These are phyloP conservation scores for Trichosanthes cucumerina DNA, from an alignment of 306 rosid genomes.

Conservation along the genomic window DNA sequence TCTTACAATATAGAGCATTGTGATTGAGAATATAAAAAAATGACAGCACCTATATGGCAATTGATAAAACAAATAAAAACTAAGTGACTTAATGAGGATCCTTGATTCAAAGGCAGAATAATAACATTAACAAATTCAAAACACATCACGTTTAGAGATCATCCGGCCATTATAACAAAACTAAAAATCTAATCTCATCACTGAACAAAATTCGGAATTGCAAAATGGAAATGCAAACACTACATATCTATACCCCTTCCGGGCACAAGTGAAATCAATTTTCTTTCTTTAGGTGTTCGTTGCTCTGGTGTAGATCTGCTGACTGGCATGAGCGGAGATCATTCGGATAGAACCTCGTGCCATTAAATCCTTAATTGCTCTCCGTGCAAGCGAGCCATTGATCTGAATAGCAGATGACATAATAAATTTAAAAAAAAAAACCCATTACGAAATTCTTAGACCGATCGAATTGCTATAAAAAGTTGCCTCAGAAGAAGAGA, in stretches of 20 bases:
- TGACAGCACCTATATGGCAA: too few species aligned
- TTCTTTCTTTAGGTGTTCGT: not conserved
- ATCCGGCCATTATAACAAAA: not conserved
- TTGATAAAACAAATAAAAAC: too few species aligned
- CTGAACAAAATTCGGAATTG: not conserved
- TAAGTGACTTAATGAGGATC: not conserved
- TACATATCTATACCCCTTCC: not conserved
- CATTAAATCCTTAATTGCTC: conserved; percentile 15
- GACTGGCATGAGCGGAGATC: conserved; percentile 9
- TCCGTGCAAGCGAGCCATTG: conserved; percentile 7
- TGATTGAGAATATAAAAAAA: too few species aligned
- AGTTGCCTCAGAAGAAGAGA: not conserved
- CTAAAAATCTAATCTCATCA: not conserved
- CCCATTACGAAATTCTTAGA: not conserved
- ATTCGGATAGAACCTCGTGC: conserved; percentile 7
- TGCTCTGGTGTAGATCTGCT: conserved; percentile 13
- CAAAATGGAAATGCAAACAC: not conserved
- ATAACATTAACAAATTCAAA: not conserved
- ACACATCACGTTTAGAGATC: not conserved
- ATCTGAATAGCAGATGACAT: not conserved
- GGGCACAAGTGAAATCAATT: not conserved
- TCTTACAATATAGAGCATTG: too few species aligned
- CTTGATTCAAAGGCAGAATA: not conserved
- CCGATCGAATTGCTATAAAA: not conserved
- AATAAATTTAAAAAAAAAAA: too few species aligned